phyloP scores from a whole-genome alignment of 2,329 filamentous ascomycete species.

The Aspergillus nomiae region DNA sequence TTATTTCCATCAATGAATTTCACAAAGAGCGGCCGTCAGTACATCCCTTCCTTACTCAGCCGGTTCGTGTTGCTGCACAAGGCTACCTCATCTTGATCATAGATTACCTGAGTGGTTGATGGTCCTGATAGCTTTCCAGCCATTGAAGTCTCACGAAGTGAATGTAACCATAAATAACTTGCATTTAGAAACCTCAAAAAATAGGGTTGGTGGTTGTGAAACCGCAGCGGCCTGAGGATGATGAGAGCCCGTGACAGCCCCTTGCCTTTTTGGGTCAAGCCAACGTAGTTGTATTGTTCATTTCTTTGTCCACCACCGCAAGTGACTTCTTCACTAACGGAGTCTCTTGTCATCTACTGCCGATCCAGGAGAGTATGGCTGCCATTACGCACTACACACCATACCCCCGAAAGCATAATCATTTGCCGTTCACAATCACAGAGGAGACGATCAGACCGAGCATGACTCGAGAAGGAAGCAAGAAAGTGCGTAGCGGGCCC shows the following conservation, averaged over 20 bases:
- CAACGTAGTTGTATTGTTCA: background rate
- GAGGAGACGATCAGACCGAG: background rate
- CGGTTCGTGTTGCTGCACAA: background rate
- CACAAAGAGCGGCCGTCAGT: background rate
- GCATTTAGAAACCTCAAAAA: background rate
- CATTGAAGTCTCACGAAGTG: background rate
- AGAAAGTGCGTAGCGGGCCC: background rate
- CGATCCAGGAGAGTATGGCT: background rate
- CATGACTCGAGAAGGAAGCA: background rate
- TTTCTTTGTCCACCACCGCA: no score
- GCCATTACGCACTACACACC: background rate
- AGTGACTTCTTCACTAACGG: no score
- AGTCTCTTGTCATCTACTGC: background rate
- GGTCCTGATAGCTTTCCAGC: background rate
- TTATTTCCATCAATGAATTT: background rate
- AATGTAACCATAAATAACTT: background rate
- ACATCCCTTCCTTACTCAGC: background rate
- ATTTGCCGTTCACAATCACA: background rate
- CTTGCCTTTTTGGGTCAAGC: background rate
- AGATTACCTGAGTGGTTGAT: background rate
- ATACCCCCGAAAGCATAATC: background rate
- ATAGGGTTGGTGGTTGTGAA: background rate
- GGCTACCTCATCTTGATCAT: background rate
- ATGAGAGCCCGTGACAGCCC: background rate
- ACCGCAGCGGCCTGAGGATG: background rate